phyloP scores from a whole-genome alignment of 306 rosid species.

The Acacia melanoxylon region DNA sequence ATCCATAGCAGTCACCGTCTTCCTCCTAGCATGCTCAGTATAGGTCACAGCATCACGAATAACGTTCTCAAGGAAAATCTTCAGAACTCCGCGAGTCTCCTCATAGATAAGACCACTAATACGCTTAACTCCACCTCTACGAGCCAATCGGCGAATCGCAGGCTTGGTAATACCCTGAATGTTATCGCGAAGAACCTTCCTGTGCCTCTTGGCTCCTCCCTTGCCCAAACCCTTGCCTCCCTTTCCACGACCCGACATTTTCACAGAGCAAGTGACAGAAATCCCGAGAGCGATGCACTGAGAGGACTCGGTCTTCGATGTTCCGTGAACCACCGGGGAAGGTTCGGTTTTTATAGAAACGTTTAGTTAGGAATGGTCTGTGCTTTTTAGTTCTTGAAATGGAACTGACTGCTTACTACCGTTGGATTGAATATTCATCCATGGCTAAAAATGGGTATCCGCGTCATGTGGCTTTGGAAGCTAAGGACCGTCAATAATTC shows the following conservation, averaged over 20 bases:
- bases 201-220: background rate
- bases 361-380: background rate
- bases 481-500: background rate
- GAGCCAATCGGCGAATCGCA: background rate
- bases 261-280: background rate
- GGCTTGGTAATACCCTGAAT: background rate
- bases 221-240: background rate
- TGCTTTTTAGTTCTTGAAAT: background rate
- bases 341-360: background rate
- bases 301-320: background rate
- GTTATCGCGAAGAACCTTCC: background rate
- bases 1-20: background rate
- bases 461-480: background rate
- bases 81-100: background rate
- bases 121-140: background rate
- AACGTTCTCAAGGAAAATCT: background rate
- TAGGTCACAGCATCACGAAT: background rate
- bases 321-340: accelerated
- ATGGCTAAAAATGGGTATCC: background rate
- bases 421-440: background rate
- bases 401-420: background rate
- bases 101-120: background rate
- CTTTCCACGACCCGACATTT: background rate
- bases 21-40: background rate
- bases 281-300: background rate